Evolutionary conservation across 768 basidiomycete species (phyloP), one percentile per base, ranked within the genome.

Genomic region (Rhizopogon sp.): DNA sequence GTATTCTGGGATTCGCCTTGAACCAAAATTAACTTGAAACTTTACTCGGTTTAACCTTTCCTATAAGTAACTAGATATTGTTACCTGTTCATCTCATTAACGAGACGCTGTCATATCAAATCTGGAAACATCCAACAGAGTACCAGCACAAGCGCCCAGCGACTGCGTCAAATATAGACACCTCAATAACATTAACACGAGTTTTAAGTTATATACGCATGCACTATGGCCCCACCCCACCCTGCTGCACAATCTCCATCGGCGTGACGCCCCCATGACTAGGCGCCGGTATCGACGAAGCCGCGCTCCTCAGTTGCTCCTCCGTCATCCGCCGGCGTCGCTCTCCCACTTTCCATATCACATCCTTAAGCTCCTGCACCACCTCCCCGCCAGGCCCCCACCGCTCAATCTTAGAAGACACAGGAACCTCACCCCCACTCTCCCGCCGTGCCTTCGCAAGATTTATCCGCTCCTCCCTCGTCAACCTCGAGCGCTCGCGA

Each of bases 291-390:
- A 56, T 43, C 20, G 53, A 55, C 41, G 54, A 44, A 4, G 55
- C 54, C 13, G 58, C 56, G 25, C 33, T 57, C 22, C 54, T 45
- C 5, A 60, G 28, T 22, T 55, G 46, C 14, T 37, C 43, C 57
- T 73, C 69, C 10, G 61, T 64, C 77, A 85, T 74, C 67, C 76
- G 77, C 56, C 85, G 71, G 66, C 83, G 74, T 62, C 77, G 76
- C 70, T 91, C 87, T 33, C 88, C 80, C 8, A 92, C 90, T 66
- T 90, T 87, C 87, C 87, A 89, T 31, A 92, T 92, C 10, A 92
- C 89, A 61, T 91, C 90, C 67, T 87, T 89, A 58, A 92, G 73
- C 67, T 92, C 90, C 66, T 89, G 83, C 5, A 92, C 88, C 37
- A 92, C 88, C 57, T 91, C 90, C 1, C 83, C 85, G 4, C 83